phyloP scores from a whole-genome alignment of 176 grass and related monocot genomes.

The Calamus simplicifolius region DNA sequence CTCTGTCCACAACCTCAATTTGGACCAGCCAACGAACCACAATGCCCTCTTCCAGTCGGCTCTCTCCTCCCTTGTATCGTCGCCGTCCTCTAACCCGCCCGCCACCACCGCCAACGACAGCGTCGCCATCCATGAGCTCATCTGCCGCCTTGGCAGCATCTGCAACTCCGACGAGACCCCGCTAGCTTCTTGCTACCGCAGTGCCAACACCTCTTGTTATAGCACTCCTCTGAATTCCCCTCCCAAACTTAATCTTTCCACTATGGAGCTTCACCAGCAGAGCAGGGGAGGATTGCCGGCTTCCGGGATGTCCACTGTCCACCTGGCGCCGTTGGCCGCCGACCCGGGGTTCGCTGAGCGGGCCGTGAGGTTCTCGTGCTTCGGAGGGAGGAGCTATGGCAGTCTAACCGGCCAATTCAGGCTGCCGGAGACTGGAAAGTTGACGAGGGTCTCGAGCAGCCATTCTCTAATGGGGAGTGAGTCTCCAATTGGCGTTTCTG shows the following conservation, averaged over 20 bases:
- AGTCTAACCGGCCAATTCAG: neutral
- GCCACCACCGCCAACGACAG: conserved; percentile 7
- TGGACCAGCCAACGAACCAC: conserved; percentile 5
- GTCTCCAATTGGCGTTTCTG: too few relatives aligned
- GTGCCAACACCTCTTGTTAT: conserved; percentile 46
- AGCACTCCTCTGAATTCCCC: conserved; percentile 60
- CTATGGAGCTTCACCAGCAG: neutral
- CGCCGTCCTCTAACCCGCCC: conserved; percentile 19
- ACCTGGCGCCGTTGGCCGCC: neutral
- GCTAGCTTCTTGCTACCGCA: neutral
- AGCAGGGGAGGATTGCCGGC: neutral
- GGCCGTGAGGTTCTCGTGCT: conserved; percentile 13
- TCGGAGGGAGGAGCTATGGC: neutral
- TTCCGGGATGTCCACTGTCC: neutral
- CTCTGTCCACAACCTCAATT: conserved; percentile 8
- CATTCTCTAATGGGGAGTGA: conserved; percentile 20
- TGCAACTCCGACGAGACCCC: conserved; percentile 27
- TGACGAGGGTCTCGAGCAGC: conserved; percentile 39
- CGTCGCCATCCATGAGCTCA: conserved; percentile 42
- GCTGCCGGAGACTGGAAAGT: conserved; percentile 12
- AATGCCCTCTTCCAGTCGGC: conserved; percentile 41
- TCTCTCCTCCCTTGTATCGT: conserved; percentile 48
- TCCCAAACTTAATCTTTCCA: conserved; percentile 14
- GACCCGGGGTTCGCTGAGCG: conserved; percentile 7
- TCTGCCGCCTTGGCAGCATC: conserved; percentile 56